Evolutionary conservation across 2,329 filamentous ascomycete genomes (phyloP), one percentile per base, ranked within the genome.

Genomic region (Aschersonia sp.): DNA sequence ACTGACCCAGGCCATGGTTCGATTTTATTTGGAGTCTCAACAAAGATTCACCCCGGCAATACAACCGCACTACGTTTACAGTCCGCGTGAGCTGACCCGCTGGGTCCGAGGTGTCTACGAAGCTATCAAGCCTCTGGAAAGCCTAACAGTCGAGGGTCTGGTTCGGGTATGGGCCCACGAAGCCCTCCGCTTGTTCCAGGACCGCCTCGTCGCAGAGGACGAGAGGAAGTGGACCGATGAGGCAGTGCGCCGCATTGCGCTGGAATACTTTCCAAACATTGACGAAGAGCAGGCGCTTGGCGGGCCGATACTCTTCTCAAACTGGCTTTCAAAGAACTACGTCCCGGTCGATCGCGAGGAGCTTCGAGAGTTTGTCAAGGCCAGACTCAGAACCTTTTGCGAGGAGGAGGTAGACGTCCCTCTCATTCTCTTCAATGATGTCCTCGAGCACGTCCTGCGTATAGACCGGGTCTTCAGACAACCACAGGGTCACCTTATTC

Each of bases 351-450:
- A 95, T 58, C 85, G 92, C 55, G 92, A 98, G 61, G 84, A 94
- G 58, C 74, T 99, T 39, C 83, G 94, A 56, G 92, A 97, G 55
- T 98, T 97, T 56, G 92, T 98, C 62, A 97, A 95, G 68, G 92
- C 92, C 46, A 83, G 92, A 60, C 77, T 99, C 50, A 90, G 85
- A 71, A 98, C 92, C 0, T 99, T 99, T 74, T 99, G 92, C 60
- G 94, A 99, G 61, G 92, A 99, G 72, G 94, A 98, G 62, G 89
- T 99, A 11, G 92, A 99, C 64, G 94, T 98, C 46, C 92, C 94
- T 37, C 77, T 99, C 45, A 94, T 99, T 53, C 72, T 98, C n/a
- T 99, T 98, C 73, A 97, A 99, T 62, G 92, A 99, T 64, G 92
- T 98, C 8, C 72, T 99, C 51, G 94, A 99, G 60, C 94, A 99